Conservation (phyloP, 2,329 filamentous ascomycete genomes). For the Alternaria longipes region DNA sequence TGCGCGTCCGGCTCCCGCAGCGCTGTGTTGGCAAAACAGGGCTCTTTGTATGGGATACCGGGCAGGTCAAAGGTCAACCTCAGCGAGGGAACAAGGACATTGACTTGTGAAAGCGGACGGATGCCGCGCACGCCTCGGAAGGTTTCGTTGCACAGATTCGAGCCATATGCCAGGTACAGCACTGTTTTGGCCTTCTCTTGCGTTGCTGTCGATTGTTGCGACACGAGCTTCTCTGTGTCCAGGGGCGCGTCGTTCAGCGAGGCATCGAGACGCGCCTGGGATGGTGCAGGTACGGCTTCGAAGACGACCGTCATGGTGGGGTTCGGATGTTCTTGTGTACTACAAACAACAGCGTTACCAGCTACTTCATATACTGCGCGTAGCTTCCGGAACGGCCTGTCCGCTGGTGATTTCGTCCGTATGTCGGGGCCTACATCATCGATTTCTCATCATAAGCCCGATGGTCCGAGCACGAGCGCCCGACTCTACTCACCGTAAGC, state of each 20-base stretch:
- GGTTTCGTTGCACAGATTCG: constrained; percentile 82
- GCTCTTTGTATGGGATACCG: constrained; percentile 85
- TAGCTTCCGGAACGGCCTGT: neutral
- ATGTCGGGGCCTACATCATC: constrained; percentile 1
- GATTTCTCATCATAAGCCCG: neutral
- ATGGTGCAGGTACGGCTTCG: constrained; percentile 30
- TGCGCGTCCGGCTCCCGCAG: constrained; percentile 56
- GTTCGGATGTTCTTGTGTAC: neutral
- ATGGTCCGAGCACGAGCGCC: constrained; percentile 7
- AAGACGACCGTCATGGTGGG: constrained; percentile 20
- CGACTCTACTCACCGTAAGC: neutral
- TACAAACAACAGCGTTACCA: neutral
- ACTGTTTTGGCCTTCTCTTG: constrained; percentile 48
- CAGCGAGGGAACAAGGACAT: constrained; percentile 82
- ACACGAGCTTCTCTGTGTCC: constrained; percentile 28
- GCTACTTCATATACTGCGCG: neutral
- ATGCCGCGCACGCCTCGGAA: constrained; percentile 83
- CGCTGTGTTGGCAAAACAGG: constrained; percentile 88
- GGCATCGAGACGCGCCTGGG: constrained; percentile 43
- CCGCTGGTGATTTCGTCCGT: constrained; percentile 4
- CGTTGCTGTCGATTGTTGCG: constrained; percentile 18
- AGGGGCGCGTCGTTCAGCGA: constrained; percentile 42
- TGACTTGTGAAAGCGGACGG: constrained; percentile 79
- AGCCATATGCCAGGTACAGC: constrained; percentile 76
- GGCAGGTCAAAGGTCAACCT: constrained; percentile 85